Evolutionary conservation across 768 basidiomycete genomes (phyloP).

Genomic region (Lentinula lateritia): DNA sequence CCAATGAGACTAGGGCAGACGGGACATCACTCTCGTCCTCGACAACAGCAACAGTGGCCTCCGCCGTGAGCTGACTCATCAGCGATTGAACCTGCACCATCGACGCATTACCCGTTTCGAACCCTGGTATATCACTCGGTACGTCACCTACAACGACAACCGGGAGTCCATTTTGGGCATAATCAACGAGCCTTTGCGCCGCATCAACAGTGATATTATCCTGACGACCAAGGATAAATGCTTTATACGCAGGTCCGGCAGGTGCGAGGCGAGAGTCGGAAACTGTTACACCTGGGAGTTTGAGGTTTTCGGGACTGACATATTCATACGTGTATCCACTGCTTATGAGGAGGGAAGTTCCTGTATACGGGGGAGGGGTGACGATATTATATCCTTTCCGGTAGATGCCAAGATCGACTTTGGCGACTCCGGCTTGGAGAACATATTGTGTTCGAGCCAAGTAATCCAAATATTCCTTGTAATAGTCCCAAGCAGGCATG

Average conservation of each 20-base stretch:
- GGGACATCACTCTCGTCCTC: slow-evolving; percentile 8
- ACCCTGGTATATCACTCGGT: slow-evolving; percentile 14
- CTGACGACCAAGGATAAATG: slow-evolving; percentile 8
- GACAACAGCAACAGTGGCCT: slow-evolving; percentile 7
- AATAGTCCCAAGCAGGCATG: slow-evolving; percentile 11
- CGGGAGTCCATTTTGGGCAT: slow-evolving; percentile 10
- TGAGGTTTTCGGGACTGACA: slow-evolving; percentile 12
- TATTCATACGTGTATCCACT: slow-evolving; percentile 13
- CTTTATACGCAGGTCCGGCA: slow-evolving; percentile 12
- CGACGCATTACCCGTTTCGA: slow-evolving; percentile 5
- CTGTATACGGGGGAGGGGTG: slow-evolving; percentile 6
- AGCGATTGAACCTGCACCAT: slow-evolving; percentile 9
- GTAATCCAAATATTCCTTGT: slow-evolving; percentile 13
- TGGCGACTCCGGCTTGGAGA: slow-evolving; percentile 10
- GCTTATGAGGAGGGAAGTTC: slow-evolving; percentile 7
- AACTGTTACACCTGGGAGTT: slow-evolving; percentile 12
- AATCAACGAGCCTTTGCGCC: slow-evolving; percentile 9
- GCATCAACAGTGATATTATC: slow-evolving; percentile 12
- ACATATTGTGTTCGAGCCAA: slow-evolving; percentile 11
- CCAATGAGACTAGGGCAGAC: slow-evolving; percentile 2
- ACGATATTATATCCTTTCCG: slow-evolving; percentile 11
- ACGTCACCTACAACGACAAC: slow-evolving; percentile 7
- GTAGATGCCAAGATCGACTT: slow-evolving; percentile 12
- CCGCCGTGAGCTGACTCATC: slow-evolving; percentile 9
- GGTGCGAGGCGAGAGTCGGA: slow-evolving; percentile 9